Conservation (phyloP, 768 basidiomycete genomes). For the Amanita muscaria region DNA sequence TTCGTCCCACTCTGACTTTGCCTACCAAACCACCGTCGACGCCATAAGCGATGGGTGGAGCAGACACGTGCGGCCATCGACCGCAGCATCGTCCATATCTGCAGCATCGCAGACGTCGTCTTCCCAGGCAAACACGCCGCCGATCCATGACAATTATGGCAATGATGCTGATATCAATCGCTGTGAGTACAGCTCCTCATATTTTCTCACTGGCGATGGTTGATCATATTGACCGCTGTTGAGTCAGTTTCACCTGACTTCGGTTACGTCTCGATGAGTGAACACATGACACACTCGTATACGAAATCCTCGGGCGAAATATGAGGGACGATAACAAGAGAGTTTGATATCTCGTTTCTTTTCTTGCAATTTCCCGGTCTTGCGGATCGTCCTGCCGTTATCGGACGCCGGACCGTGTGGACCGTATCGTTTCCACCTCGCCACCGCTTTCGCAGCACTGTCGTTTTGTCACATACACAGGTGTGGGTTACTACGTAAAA, state of each 20-base stretch:
- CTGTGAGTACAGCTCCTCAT: conserved; percentile 48
- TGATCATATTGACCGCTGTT: conserved; percentile 35
- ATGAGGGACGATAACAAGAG: conserved; percentile 16
- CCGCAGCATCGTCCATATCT: conserved; percentile 68
- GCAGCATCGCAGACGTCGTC: conserved; percentile 71
- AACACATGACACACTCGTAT: conserved; percentile 60
- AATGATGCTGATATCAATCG: conserved; percentile 72
- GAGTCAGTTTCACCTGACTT: conserved; percentile 74
- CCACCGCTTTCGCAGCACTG: background rate
- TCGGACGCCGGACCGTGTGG: too few relatives aligned
- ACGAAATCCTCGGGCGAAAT: conserved; percentile 48
- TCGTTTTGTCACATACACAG: conserved; percentile 1
- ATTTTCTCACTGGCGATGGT: conserved; percentile 1
- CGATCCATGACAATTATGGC: conserved; percentile 57
- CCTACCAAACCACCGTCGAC: conserved; percentile 57
- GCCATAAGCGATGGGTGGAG: conserved; percentile 42
- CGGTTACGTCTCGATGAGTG: conserved; percentile 76
- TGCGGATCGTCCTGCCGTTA: background rate
- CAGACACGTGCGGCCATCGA: conserved; percentile 61
- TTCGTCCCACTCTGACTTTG: conserved; percentile 69
- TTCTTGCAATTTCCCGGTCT: conserved; percentile 1
- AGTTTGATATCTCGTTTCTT: conserved; percentile 7
- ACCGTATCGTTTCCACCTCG: background rate
- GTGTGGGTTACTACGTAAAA: conserved; percentile 3
- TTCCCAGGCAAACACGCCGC: conserved; percentile 76